Evolutionary conservation across 768 basidiomycete species (phyloP), one percentile per base, ranked within the genome.

Genomic region (Tubosaeta brunneosetosa): DNA sequence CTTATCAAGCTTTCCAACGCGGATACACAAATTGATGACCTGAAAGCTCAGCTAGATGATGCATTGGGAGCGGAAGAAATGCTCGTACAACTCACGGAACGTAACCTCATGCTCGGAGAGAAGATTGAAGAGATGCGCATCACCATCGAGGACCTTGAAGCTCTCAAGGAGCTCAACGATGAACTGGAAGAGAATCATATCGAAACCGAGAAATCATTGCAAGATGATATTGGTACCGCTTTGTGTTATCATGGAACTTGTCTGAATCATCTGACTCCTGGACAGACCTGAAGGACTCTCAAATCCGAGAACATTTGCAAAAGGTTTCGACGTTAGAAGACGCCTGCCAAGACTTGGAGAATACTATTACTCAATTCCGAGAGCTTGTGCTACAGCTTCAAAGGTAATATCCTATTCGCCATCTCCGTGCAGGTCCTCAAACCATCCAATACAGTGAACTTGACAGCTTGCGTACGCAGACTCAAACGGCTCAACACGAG

Each of bases 51-150:
- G 67, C 82, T 98, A 3, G 97, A 99, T 61, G 94, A 94, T 67
- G 92, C 97, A 0, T 75, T 95, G 2, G 92, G 91, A 14, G 94
- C 94, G 0, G 95, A 98, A 67, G 97, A 99, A 55, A 88, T 99
- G 81, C 81, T 98, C 13, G 92, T 97, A 19, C 88, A 91, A 61
- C 77, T 99, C 42, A 99, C 95, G 0, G 95, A 97, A 61, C 83
- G 94, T 4, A 98, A 97, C 64, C 78, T 97, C 17, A 81, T 87
- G 71, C 81, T 97, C 43, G 87, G 91, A 55, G 95, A 97, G 91
- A 94, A 94, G 83, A 93, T 97, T 58, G 97, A 98, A 66, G 94
- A 97, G 70, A 94, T 97, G 89, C 82, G 92, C 12, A 86, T 91
- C 50, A 91, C 90, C 0, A 92, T 98, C 50, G 95, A 98, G 67